Evolutionary conservation across 345 rosid genomes (phyloP).

Genomic region (Abelmoschus esculentus): DNA sequence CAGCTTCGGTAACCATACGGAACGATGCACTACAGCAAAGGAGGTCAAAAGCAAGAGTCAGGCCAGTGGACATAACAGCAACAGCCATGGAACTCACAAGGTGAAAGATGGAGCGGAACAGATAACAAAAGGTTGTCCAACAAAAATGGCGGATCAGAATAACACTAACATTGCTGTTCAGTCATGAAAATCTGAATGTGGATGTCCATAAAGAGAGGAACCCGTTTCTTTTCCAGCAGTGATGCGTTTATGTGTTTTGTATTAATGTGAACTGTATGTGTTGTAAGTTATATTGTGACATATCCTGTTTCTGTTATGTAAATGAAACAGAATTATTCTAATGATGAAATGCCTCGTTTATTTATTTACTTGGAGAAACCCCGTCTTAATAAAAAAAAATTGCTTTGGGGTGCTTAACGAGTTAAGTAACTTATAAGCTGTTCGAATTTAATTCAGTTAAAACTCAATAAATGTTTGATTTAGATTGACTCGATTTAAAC

Average conservation of each 20-base stretch:
- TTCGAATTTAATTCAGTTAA: no score
- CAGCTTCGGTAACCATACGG: slow-evolving; percentile 48
- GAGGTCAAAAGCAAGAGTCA: slow-evolving; percentile 28
- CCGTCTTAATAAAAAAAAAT: no score
- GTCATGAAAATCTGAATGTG: slow-evolving; percentile 26
- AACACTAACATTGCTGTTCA: slow-evolving; percentile 29
- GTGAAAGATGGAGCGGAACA: slow-evolving; percentile 35
- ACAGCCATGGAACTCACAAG: slow-evolving; percentile 39
- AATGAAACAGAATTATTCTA: slow-evolving; percentile 22
- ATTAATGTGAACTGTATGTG: slow-evolving; percentile 13
- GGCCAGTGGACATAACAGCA: slow-evolving; percentile 21
- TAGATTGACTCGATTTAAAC: no score
- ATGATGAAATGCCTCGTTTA: slow-evolving; percentile 13
- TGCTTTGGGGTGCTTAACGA: no score
- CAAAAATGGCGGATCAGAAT: slow-evolving; percentile 23
- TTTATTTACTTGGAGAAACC: no score
- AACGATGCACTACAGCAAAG: slow-evolving; percentile 17
- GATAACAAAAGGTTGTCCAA: slow-evolving; percentile 25
- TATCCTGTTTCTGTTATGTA: slow-evolving; percentile 15
- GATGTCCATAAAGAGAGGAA: slow-evolving; percentile 23
- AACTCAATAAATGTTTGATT: no score
- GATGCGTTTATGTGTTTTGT: no score
- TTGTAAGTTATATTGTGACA: neutral
- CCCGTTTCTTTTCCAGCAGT: no score
- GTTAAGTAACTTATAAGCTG: no score